Evolutionary conservation across 352 stramenopile genomes (phyloP), one percentile per base, ranked within the genome.

Genomic region (Thraustochytrium striatum): DNA sequence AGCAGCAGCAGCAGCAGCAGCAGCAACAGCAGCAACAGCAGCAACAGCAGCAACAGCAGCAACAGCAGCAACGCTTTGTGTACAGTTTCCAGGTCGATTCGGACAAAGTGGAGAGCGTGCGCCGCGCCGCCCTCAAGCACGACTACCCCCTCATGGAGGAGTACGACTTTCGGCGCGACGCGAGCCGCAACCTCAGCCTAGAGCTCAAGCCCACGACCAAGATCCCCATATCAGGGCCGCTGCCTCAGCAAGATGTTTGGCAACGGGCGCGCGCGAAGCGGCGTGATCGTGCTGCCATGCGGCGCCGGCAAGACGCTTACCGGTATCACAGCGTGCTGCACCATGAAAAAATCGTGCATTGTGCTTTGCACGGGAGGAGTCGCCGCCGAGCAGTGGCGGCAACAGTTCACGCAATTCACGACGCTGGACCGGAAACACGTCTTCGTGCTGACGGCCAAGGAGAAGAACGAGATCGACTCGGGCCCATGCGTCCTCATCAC

Each of bases 191-290:
- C 21, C 85, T 95, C 7, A 85, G 84, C 28, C 91, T 93, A 72
- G 84, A 92, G 47, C 92, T 83, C 86, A 90, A 94, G 69, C 91
- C 90, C 57, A 94, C 90, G 5, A 96, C 91, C 55, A 88, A 91
- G 39, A 98, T 99, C 84, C 92, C 89, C 96, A 55, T 99, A 99
- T 86, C 97, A 99, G 84, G 95, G 99, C 82, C 95, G 97, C 72
- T 97, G 91, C 21, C 88, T 99, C n/a, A 97, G 92, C 73, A 99
- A 99, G 81, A 99, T 99, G 96, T 99, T 99, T 87, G 96, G 96
- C 33, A 99, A 99, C 85, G 96, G 96, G 9, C 93, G 96, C 43
- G 95, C 96, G 13, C 88, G 97, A 50, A 98, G 93, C 30, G 97
- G 97, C 13, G 98, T 99, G 79, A 99, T 99, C 82, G 96, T 99